These are phyloP conservation scores for Phellopilus nigrolimitatus DNA, from an alignment of 1,284 basidiomycete genomes.

Conservation along the genomic window DNA sequence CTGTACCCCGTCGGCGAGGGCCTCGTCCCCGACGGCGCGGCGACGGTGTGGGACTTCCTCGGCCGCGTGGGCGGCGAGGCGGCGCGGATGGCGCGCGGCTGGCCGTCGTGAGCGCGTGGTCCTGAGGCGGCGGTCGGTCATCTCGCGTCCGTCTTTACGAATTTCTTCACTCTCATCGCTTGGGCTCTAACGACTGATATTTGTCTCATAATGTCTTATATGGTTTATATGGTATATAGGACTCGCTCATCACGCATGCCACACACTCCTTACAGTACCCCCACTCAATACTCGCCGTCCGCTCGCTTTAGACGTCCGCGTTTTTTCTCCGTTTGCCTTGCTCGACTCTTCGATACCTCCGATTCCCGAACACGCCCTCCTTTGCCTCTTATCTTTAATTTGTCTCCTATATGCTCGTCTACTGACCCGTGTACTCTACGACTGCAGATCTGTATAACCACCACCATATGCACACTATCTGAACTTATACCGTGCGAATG, in stretches of 20 bases:
- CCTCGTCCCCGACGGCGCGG: conserved; percentile 44
- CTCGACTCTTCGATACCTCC: background rate
- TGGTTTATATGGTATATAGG: background rate
- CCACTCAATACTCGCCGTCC: background rate
- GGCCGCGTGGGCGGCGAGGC: conserved; percentile 64
- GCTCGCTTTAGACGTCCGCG: background rate
- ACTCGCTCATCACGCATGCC: background rate
- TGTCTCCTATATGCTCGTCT: background rate
- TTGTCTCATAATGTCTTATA: background rate
- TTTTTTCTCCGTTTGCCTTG: background rate
- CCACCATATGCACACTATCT: no score
- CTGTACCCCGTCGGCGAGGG: conserved; percentile 66
- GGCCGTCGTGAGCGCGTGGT: conserved; percentile 47
- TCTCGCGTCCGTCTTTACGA: background rate
- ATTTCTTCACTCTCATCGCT: background rate
- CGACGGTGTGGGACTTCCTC: conserved; percentile 56
- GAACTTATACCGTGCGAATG: no score
- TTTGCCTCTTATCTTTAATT: background rate
- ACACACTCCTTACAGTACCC: background rate
- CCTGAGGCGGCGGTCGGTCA: background rate
- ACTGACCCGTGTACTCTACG: background rate
- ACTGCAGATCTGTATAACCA: background rate
- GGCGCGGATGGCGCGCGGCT: conserved; percentile 64
- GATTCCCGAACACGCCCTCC: background rate
- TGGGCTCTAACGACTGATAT: background rate